Percentiles rank a stretch among this genome's conserved stretches.
Evolutionary conservation across 1,284 basidiomycete species (phyloP).

Genomic region (Taiwanofungus camphoratus): DNA sequence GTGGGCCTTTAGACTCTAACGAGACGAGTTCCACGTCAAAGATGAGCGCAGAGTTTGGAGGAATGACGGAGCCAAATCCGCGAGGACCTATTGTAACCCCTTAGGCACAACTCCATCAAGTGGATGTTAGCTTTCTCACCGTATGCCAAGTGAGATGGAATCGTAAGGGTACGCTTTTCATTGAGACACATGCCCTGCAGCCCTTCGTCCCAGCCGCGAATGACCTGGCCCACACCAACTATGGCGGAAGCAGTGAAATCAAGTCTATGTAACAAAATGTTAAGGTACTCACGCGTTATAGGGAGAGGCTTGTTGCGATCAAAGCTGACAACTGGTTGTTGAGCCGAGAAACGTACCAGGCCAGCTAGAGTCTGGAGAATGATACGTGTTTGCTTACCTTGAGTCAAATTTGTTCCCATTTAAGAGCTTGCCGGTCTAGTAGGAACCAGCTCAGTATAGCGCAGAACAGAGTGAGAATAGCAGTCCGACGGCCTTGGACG

Average conservation of each 20-base stretch:
- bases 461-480: too few relatives aligned
- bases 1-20: constrained; percentile 33
- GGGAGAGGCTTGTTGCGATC: constrained; percentile 66
- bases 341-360: too few relatives aligned
- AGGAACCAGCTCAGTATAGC: neutral
- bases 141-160: constrained; percentile 75
- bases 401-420: constrained; percentile 81
- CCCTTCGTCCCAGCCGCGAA: constrained; percentile 79
- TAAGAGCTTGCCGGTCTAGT: constrained; percentile 70
- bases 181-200: constrained; percentile 81
- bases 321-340: constrained; percentile 40
- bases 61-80: constrained; percentile 77
- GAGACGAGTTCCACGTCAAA: constrained; percentile 84
- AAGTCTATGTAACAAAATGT: neutral
- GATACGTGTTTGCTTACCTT: constrained; percentile 55
- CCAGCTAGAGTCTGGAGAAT: too few relatives aligned
- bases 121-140: constrained; percentile 57
- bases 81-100: constrained; percentile 75
- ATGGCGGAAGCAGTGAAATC: constrained; percentile 3
- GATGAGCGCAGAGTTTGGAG: constrained; percentile 77
- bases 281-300: constrained; percentile 52
- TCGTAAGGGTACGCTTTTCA: constrained; percentile 90
- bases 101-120: too few relatives aligned
- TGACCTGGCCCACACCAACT: constrained; percentile 81
- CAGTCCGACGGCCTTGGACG: too few relatives aligned